Conservation (phyloP, 2,329 filamentous ascomycete species). For the Colletotrichum musicola region DNA sequence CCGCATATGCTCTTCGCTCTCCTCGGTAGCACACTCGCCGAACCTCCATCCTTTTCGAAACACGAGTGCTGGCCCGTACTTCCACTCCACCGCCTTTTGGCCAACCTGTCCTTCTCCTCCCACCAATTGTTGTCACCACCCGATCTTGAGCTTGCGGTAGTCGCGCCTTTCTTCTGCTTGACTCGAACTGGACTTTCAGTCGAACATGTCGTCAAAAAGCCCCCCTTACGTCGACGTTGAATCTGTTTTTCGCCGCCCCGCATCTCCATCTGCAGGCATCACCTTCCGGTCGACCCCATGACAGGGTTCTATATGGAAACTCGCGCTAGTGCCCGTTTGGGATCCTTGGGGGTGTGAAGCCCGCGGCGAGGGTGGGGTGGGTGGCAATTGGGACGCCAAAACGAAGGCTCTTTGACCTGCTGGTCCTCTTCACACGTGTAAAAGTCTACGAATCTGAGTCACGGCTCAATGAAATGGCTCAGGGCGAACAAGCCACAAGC, state of each 20-base stretch:
- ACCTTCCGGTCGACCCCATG: conserved; percentile 27
- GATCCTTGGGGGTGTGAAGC: conserved; percentile 35
- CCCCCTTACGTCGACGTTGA: conserved; percentile 36
- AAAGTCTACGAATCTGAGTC: conserved; percentile 12
- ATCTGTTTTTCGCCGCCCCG: conserved; percentile 34
- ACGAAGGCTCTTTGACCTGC: conserved; percentile 23
- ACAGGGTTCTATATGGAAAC: conserved; percentile 35
- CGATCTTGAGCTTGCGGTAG: background rate
- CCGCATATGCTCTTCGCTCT: conserved; percentile 25
- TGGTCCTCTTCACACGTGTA: conserved; percentile 26
- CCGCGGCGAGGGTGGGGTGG: conserved; percentile 32
- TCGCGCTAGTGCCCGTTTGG: conserved; percentile 40
- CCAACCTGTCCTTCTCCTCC: conserved; percentile 27
- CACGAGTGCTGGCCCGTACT: conserved; percentile 33
- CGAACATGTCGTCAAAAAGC: conserved; percentile 17
- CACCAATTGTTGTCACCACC: conserved; percentile 18
- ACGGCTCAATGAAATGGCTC: background rate
- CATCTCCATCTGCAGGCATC: conserved; percentile 39
- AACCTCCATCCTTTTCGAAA: conserved; percentile 34
- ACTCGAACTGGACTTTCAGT: background rate
- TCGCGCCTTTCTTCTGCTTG: background rate
- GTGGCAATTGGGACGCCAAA: conserved; percentile 26
- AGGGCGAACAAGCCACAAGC: conserved; percentile 1
- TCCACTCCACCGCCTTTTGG: conserved; percentile 36
- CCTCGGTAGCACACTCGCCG: conserved; percentile 29